Evolutionary conservation across 768 basidiomycete species (phyloP).

Genomic region (Suillus spraguei): DNA sequence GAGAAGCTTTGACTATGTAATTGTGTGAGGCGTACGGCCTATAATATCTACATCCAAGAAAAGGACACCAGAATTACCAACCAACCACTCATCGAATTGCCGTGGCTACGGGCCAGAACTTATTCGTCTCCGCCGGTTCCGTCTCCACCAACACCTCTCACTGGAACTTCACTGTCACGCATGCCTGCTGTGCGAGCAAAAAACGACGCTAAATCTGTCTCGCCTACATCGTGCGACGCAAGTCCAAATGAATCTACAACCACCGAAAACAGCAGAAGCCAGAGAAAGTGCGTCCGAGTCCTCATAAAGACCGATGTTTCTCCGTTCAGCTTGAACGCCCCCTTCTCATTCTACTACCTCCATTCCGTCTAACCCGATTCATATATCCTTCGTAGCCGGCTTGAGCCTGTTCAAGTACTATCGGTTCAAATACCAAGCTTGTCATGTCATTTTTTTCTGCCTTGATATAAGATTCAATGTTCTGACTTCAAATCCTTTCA

Average conservation of each 20-base stretch:
- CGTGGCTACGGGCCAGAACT: conserved; percentile 10
- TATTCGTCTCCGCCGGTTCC: conserved; percentile 23
- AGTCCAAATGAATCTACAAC: conserved; percentile 49
- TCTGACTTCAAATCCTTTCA: conserved; percentile 33
- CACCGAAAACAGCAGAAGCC: conserved; percentile 73
- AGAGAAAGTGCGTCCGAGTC: conserved; percentile 76
- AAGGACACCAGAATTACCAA: conserved; percentile 11
- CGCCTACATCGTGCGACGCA: conserved; percentile 67
- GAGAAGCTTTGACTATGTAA: neutral
- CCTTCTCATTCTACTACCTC: conserved; percentile 29
- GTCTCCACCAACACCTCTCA: conserved; percentile 29
- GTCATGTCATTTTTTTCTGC: conserved; percentile 41
- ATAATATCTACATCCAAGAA: conserved; percentile 10
- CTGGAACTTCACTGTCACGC: neutral
- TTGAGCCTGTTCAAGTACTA: conserved; percentile 25
- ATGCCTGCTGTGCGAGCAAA: conserved; percentile 73
- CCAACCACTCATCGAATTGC: conserved; percentile 18
- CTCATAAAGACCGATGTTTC: conserved; percentile 54
- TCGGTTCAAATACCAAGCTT: conserved; percentile 19
- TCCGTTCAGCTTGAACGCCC: conserved; percentile 40
- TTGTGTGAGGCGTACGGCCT: conserved; percentile 4
- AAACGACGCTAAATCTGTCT: conserved; percentile 63
- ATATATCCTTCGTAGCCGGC: conserved; percentile 42
- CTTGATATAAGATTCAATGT: conserved; percentile 29
- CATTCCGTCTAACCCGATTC: conserved; percentile 34